These are phyloP conservation scores for Ligustrum vulgare DNA, from an alignment of 257 asterid genomes.

Conservation along the genomic window DNA sequence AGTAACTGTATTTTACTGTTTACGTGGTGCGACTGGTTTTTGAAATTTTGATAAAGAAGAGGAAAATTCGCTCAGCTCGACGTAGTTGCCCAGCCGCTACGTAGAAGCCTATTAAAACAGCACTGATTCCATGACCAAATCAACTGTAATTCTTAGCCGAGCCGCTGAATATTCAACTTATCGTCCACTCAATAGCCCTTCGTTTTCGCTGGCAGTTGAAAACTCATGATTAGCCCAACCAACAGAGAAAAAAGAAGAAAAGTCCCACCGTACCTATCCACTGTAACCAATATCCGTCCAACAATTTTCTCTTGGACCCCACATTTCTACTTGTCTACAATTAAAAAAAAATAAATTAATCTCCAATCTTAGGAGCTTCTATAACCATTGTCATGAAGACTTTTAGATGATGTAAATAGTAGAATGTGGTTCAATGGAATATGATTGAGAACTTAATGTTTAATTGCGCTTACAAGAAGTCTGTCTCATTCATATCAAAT, in stretches of 20 bases:
- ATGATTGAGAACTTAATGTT: no score
- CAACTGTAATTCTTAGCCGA: constrained; percentile 19
- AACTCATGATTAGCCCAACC: constrained; percentile 45
- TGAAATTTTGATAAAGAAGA: no score
- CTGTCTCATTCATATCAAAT: no score
- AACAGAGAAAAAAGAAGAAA: neutral
- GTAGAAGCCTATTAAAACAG: neutral
- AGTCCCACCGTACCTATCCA: neutral
- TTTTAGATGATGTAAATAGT: no score
- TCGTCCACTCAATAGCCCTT: neutral
- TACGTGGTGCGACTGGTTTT: neutral
- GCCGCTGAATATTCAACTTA: constrained; percentile 30
- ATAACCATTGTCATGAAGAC: no score
- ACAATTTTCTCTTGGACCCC: neutral
- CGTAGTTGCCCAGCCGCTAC: constrained; percentile 6
- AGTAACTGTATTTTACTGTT: neutral
- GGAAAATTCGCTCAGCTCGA: no score
- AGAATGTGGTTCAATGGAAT: no score
- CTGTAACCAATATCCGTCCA: neutral
- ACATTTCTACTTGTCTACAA: neutral
- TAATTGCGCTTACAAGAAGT: no score
- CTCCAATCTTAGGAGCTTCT: no score
- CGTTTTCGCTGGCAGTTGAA: constrained; percentile 38
- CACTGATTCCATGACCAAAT: neutral
- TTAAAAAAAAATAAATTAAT: no score